phyloP scores from a whole-genome alignment of 2,329 filamentous ascomycete species.

The Lachnellula hyalina region DNA sequence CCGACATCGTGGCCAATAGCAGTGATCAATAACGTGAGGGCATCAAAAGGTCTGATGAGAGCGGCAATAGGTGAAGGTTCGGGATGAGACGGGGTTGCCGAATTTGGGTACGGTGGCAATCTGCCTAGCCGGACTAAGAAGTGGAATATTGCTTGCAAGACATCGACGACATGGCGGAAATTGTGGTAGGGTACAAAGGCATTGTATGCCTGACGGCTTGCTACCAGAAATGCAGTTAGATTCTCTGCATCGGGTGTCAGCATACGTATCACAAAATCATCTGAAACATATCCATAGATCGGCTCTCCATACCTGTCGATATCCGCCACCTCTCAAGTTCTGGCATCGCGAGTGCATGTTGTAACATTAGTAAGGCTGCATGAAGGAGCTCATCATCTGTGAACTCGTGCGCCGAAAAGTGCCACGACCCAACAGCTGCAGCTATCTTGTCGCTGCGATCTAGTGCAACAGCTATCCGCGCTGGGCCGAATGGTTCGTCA shows the following conservation, averaged over 20 bases:
- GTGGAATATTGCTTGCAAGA: slow-evolving; percentile 87
- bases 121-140: slow-evolving; percentile 79
- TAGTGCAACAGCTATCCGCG: slow-evolving; percentile 62
- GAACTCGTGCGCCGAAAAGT: slow-evolving; percentile 85
- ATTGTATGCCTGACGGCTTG: slow-evolving; percentile 91
- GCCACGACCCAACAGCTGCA: slow-evolving; percentile 65
- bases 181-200: slow-evolving; percentile 96
- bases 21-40: slow-evolving; percentile 81
- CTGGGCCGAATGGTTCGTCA: slow-evolving; percentile 57
- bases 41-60: slow-evolving; percentile 80
- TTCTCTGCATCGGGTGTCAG: slow-evolving; percentile 57
- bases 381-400: slow-evolving; percentile 86
- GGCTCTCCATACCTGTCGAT: slow-evolving; percentile 57
- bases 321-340: slow-evolving; percentile 78
- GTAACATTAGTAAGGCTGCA: slow-evolving; percentile 80
- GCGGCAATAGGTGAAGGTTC: slow-evolving; percentile 59
- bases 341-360: slow-evolving; percentile 77
- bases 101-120: slow-evolving; percentile 59
- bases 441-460: slow-evolving; percentile 63
- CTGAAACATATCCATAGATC: slow-evolving; percentile 20
- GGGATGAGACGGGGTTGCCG: slow-evolving; percentile 6
- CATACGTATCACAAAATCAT: slow-evolving; percentile 24
- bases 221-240: slow-evolving; percentile 78
- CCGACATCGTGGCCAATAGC: slow-evolving; percentile 98
- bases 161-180: slow-evolving; percentile 94